Evolutionary conservation across 768 basidiomycete species (phyloP), one percentile per base, ranked within the genome.

Genomic region (Rhodosporidiobolus sp.): DNA sequence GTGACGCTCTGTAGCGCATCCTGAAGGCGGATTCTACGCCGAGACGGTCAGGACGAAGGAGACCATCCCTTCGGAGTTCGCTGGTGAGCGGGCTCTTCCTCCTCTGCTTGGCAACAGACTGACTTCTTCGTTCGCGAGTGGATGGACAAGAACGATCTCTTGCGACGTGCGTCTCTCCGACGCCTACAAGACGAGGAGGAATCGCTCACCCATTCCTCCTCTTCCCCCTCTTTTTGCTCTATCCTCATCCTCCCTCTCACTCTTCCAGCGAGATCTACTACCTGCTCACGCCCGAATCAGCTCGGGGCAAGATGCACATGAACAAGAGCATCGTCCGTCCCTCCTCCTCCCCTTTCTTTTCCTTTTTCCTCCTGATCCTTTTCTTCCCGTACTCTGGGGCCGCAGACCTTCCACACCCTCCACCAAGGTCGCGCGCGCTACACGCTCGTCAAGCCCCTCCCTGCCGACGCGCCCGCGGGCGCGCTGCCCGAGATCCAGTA

Each of bases 401-500:
- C 45, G 24, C 63, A 86, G 85, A 86, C 85, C 8, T 84, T 85
- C 78, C 86, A 86, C 74, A 80, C 84, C 30, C 82, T 83, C 48
- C 85, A 86, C 72, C 82, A 84, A 54, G 86, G 86, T 19, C 82
- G 86, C 16, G 84, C 84, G 0, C 82, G 83, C 58, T 86, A 86
- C 78, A 86, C 84, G 0, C 81, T 87, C 43, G 83, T 86, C 61
- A 65, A 63, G 14, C 80, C 83, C 0, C 46, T 61, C 48, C 60
- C 60, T 38, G 28, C 60, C 30, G 76, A 76, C 20, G 64, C 55
- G 71, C 78, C 38, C 62, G 16, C 35, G 0, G 80, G 66, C 69
- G 74, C 56, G 67, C 82, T 66, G 67, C 84, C 76, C 45, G 70
- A 63, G 54, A 80, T 80, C 78, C 85, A 83, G 81, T 79, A 69